phyloP scores from a whole-genome alignment of 345 rosid genomes.

The Clarkia xantiana region DNA sequence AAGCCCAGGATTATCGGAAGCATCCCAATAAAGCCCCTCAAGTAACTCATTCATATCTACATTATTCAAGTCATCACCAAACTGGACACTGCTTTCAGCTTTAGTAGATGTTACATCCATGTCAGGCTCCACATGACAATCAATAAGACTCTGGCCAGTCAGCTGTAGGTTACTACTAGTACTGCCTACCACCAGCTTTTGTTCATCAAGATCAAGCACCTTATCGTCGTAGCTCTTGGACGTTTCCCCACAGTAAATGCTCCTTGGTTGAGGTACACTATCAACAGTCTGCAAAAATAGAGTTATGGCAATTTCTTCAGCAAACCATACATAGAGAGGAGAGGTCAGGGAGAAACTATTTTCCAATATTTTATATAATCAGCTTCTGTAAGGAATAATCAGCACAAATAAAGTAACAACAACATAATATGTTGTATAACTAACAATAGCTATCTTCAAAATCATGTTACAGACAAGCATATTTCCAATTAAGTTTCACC shows the following conservation, averaged over 20 bases:
- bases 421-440: too few species aligned
- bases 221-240: conserved; percentile 24
- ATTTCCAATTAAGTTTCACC: too few species aligned
- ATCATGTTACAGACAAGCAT: too few species aligned
- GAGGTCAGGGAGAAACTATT: too few species aligned
- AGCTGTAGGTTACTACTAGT: conserved; percentile 14
- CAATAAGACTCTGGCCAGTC: conserved; percentile 2
- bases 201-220: conserved; percentile 25
- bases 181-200: conserved; percentile 21
- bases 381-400: too few species aligned
- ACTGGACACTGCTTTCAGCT: conserved; percentile 19
- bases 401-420: too few species aligned
- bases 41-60: conserved; percentile 20
- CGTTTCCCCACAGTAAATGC: conserved; percentile 37
- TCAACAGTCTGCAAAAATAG: conserved; percentile 19
- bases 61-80: conserved; percentile 18
- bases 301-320: conserved; percentile 18
- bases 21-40: conserved; percentile 34
- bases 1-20: conserved; percentile 15
- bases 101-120: conserved; percentile 15
- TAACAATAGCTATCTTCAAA: too few species aligned
- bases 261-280: conserved; percentile 20
- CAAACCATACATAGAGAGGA: too few species aligned
- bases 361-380: too few species aligned
- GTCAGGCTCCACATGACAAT: conserved; percentile 19